Base-by-base conservation (phyloP, 78 protist species). In the Tieghemostelium lacteum region DNA sequence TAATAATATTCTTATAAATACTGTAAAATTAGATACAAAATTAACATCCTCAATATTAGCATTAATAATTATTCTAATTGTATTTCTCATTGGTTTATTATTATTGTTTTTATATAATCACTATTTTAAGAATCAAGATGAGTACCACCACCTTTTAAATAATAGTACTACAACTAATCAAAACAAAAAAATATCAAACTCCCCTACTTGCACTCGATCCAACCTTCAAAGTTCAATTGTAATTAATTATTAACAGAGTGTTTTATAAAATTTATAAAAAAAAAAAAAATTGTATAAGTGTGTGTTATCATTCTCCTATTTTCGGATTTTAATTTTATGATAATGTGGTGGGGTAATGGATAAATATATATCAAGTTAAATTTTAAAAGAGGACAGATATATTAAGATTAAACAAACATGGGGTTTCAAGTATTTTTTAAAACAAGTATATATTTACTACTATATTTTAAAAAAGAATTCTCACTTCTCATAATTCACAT, bases 1-100 rank as follows among this genome's bases (percentile, higher is more conserved):
- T 31, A 17, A 61, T 31, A 33, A 2, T 19, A 2, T 61, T 62
- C 3, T 19, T 34, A 34, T 33, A 12, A 45, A 3, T 17, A 28
- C 33, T 28, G 14, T 60, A 29, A 60, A 14, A 17, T 31, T 52
- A 73, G 80, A 50, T 14, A 20, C 80, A 55, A 73, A 37, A 54
- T 36, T 73, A n/a, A n/a, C 80, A 73, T 34, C 24, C 2, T 39
- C 65, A 34, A 55, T 73, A 20, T 19, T 73, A 28, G 62, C 45
- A 1, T 55, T 73, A 29, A 10, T 57, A 8, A 17, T 73, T 8
- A 31, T 57, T 50, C 2, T 57, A 50, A 39, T 60, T 28, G n/a
- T 73, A 20, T 73, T 73, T 55, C 6, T 71, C 2, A 49, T 71
- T 33, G 77, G 64, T 6, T 22, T 52, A 4, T 31, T 73, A 8